These are phyloP conservation scores for Penicillium verhagenii DNA, from an alignment of 495 filamentous ascomycete genomes.

Conservation along the genomic window DNA sequence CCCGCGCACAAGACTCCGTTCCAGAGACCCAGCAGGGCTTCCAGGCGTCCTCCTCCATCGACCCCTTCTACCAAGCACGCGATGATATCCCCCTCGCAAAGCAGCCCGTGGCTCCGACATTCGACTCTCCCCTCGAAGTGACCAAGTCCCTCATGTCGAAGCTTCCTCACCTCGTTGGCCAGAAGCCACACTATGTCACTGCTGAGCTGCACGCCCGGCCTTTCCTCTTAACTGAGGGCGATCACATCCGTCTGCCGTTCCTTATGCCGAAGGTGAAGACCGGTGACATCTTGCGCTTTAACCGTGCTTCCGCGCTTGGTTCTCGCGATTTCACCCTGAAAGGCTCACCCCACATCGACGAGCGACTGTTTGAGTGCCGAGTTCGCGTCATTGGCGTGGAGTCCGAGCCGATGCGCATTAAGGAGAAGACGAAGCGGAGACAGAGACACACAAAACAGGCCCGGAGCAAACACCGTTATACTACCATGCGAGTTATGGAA, in stretches of 20 bases:
- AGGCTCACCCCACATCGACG: slow-evolving; percentile 74
- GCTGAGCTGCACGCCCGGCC: slow-evolving; percentile 82
- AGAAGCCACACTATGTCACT: slow-evolving; percentile 81
- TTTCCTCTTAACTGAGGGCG: slow-evolving; percentile 87
- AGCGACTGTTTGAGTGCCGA: slow-evolving; percentile 78
- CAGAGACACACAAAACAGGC: slow-evolving; percentile 69
- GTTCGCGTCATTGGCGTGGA: slow-evolving; percentile 85
- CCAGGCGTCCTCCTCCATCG: slow-evolving; percentile 11
- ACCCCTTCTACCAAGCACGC: slow-evolving; percentile 16
- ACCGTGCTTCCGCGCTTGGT: slow-evolving; percentile 74
- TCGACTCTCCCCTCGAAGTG: slow-evolving; percentile 42
- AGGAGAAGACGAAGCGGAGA: slow-evolving; percentile 93
- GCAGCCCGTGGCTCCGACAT: slow-evolving; percentile 36
- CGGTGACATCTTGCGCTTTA: slow-evolving; percentile 82
- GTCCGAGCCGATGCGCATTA: slow-evolving; percentile 78
- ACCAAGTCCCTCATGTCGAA: slow-evolving; percentile 59
- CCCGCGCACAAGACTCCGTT: slow-evolving; percentile 26
- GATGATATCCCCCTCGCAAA: slow-evolving; percentile 29
- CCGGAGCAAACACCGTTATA: slow-evolving; percentile 83
- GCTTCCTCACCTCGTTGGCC: slow-evolving; percentile 74
- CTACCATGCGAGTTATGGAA: slow-evolving; percentile 80
- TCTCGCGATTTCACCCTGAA: slow-evolving; percentile 88
- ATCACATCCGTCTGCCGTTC: slow-evolving; percentile 91
- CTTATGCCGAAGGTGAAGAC: slow-evolving; percentile 78
- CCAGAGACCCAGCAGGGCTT: slow-evolving; percentile 10